Evolutionary conservation across 176 grass and related monocot genomes (phyloP).

Genomic region (Lolium rigidum): DNA sequence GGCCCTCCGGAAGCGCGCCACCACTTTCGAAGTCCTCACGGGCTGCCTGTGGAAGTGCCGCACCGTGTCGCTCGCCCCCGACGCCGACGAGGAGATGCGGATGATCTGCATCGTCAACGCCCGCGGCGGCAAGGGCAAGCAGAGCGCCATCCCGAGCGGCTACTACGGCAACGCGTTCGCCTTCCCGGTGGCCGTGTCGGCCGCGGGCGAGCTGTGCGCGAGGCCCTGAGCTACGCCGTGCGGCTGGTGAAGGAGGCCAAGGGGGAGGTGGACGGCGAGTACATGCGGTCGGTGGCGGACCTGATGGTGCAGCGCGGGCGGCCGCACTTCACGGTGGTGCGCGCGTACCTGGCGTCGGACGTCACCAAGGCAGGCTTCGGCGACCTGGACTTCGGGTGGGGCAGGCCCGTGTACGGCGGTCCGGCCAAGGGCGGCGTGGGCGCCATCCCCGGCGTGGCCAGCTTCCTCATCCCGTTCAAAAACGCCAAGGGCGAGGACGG

Average conservation of each 20-base stretch:
- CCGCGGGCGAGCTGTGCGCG: slow-evolving; percentile 51
- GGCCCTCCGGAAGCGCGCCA: slow-evolving; percentile 42
- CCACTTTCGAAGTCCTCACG: slow-evolving; percentile 86
- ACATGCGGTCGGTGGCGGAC: slow-evolving; percentile 72
- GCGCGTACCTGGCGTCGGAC: slow-evolving; percentile 71
- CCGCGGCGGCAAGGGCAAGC: slow-evolving; percentile 47
- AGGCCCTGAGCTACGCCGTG: slow-evolving; percentile 65
- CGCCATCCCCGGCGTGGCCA: slow-evolving; percentile 73
- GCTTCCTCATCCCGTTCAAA: slow-evolving; percentile 72
- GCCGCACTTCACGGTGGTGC: slow-evolving; percentile 78
- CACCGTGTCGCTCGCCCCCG: slow-evolving; percentile 59
- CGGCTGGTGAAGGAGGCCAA: slow-evolving; percentile 73
- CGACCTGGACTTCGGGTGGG: slow-evolving; percentile 93
- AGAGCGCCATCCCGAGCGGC: slow-evolving; percentile 48
- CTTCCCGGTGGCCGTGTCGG: slow-evolving; percentile 65
- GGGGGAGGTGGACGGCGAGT: slow-evolving; percentile 62
- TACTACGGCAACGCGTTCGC: slow-evolving; percentile 93
- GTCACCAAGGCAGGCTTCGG: slow-evolving; percentile 62
- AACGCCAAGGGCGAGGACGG: slow-evolving; percentile 73
- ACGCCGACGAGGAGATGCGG: slow-evolving; percentile 80
- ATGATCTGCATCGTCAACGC: slow-evolving; percentile 77
- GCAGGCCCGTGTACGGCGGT: slow-evolving; percentile 68
- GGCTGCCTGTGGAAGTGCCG: slow-evolving; percentile 81
- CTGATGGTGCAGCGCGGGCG: slow-evolving; percentile 68
- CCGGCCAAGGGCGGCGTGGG: slow-evolving; percentile 70